Evolutionary conservation across 805 yeast genomes (phyloP), one percentile per base, ranked within the genome.

Genomic region (Lipomyces japonicus): DNA sequence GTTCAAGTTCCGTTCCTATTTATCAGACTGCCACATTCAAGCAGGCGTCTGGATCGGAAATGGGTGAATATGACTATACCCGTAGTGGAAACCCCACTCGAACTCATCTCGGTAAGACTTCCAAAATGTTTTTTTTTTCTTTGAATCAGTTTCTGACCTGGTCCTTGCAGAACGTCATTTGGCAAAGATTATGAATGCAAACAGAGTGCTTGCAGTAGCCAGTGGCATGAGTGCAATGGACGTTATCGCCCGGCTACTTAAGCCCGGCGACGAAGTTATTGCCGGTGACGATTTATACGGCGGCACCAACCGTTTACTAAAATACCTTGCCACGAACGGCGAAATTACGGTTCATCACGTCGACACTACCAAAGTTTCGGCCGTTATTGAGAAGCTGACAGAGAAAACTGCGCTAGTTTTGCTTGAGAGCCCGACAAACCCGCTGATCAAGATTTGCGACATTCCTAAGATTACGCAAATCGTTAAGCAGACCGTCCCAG

Each of bases 221-320:
- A 80, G 89, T 42, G 97, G 97, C 23, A 90, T 90, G 97, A 84
- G 95, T 2, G 89, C 95, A 48, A 72, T 87, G 55, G 97, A 91
- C 65, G 90, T 88, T 26, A 83, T 90, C 50, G 76, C 86, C 36
- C 76, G 95, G 39, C 71, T 85, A 44, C 73, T 89, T 54, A 62
- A 61, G 35, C 91, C 95, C 1, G 89, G 90, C n/a, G 95, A 86
- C 65, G 88, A 86, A 66, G 90, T 90, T 30, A 79, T 90, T 59
- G 95, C 96, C 3, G 97, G 97, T 46, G 93, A 86, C 65, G 97
- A 90, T 65, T 76, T 90, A 56, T 90, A 90, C 65, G 97, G 97
- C 46, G 97, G 97, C 30, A 84, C 95, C 30, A 86, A 90, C 68
- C 76, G 97, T 61, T 75, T 90, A 59, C 76, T 90, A 59, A 84